Evolutionary conservation across 2,329 filamentous ascomycete genomes (phyloP), one percentile per base, ranked within the genome.

Genomic region (Penicillium hesseltinei): DNA sequence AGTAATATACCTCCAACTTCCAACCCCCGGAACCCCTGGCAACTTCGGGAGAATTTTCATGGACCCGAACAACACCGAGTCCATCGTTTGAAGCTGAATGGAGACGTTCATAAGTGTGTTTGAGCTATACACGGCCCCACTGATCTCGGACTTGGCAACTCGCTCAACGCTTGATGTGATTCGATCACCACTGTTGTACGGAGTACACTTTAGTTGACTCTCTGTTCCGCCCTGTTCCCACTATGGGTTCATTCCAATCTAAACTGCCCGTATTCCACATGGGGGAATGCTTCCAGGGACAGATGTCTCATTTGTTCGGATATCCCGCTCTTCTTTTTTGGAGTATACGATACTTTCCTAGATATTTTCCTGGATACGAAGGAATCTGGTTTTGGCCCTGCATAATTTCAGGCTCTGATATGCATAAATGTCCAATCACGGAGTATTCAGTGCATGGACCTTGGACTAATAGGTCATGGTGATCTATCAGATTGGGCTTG

Each of bases 71-170:
- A 13, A 33, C 1, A 33, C 36, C 50, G 36, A 35, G 33, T 17
- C 13, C 23, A 50, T 17, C 39, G 23, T 36, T 48, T 49, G 36
- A 48, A 29, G 56, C 51, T 56, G 49, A 54, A 27, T 50, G 44
- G 60, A 61, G 36, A 19, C 9, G 64, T 62, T 69, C 62, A 55
- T 70, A 69, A 68, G 69, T 61, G 69, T 64, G 71, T 72, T 72
- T 71, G 69, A 71, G 65, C 62, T 70, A 71, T 46, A 70, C 54
- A 58, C 49, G 36, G 61, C 62, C 62, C 68, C 68, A 67, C 68
- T 45, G 23, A 50, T 46, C 59, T 66, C 63, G 60, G 60, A 59
- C 61, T 68, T 67, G 66, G 63, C 61, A 58, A 55, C 27, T 52
- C 17, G 36, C 19, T 29, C 17, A 13, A 31, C n/a, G 11, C 11